Evolutionary conservation across 2,329 filamentous ascomycete species (phyloP).

Genomic region (Thelonectria discophora): DNA sequence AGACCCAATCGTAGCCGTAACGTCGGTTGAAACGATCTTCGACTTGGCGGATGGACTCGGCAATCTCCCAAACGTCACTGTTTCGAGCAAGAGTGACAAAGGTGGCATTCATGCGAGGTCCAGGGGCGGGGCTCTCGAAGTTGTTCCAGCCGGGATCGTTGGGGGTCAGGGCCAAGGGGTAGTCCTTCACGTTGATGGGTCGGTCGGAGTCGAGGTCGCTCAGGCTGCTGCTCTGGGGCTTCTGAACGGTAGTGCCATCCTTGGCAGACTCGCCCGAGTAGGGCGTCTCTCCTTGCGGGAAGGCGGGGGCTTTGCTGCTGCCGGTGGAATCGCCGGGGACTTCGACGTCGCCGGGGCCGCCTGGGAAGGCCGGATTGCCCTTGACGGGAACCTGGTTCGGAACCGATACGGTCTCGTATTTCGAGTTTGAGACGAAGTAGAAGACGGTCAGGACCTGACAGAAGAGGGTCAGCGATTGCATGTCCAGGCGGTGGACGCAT

Average conservation of each 20-base stretch:
- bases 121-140: slow-evolving; percentile 63
- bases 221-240: slow-evolving; percentile 24
- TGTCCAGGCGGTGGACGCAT: slow-evolving; percentile 14
- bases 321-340: slow-evolving; percentile 36
- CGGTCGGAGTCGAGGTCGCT: background rate
- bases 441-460: slow-evolving; percentile 59
- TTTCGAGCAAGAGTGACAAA: slow-evolving; percentile 97
- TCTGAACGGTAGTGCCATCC: slow-evolving; percentile 32
- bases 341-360: slow-evolving; percentile 35
- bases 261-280: slow-evolving; percentile 28
- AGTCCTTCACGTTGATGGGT: slow-evolving; percentile 46
- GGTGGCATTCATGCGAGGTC: slow-evolving; percentile 91
- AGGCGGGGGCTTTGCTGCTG: slow-evolving; percentile 37
- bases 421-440: slow-evolving; percentile 78
- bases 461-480: slow-evolving; percentile 24
- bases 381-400: slow-evolving; percentile 16
- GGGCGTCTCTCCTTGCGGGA: slow-evolving; percentile 32
- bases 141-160: slow-evolving; percentile 63
- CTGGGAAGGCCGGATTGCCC: slow-evolving; percentile 32
- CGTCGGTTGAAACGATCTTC: slow-evolving; percentile 98
- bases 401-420: slow-evolving; percentile 53
- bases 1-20: slow-evolving; percentile 99
- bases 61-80: slow-evolving; percentile 94
- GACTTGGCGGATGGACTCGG: slow-evolving; percentile 92
- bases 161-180: slow-evolving; percentile 62